Evolutionary conservation across 768 basidiomycete species (phyloP).

Genomic region (Boletus tomentosulus): DNA sequence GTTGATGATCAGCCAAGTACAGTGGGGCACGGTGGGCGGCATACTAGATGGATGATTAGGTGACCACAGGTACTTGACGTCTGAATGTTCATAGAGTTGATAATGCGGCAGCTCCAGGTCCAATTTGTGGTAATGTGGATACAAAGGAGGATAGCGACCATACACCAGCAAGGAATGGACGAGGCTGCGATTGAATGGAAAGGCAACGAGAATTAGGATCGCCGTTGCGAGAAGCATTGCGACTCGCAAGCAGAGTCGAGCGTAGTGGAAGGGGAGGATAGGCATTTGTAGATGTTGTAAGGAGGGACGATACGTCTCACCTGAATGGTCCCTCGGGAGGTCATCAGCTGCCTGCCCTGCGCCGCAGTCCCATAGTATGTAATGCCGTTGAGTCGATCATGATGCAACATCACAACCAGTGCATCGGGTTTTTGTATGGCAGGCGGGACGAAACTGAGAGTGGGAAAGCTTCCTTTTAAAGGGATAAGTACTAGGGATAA

Average conservation of each 20-base stretch:
- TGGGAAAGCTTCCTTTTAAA: too few species aligned
- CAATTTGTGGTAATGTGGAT: slow-evolving; percentile 32
- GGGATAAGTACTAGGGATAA: too few species aligned
- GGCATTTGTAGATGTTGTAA: slow-evolving; percentile 1
- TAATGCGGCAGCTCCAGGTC: slow-evolving; percentile 42
- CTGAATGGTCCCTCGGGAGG: too few species aligned
- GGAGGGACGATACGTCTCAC: neutral
- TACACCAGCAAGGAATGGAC: slow-evolving; percentile 9
- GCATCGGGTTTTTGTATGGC: too few species aligned
- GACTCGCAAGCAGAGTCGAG: slow-evolving; percentile 3
- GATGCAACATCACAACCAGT: too few species aligned
- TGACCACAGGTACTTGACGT: slow-evolving; percentile 41
- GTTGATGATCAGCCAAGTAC: neutral
- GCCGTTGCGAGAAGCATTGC: slow-evolving; percentile 5
- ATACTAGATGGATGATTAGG: slow-evolving; percentile 38
- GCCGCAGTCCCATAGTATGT: neutral
- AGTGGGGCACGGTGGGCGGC: neutral
- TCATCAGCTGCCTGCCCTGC: neutral
- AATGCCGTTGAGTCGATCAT: too few species aligned
- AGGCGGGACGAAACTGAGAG: too few species aligned
- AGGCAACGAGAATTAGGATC: slow-evolving; percentile 11
- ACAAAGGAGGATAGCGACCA: slow-evolving; percentile 37
- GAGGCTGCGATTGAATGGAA: slow-evolving; percentile 23
- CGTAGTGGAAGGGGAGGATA: neutral
- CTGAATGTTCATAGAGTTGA: slow-evolving; percentile 27